Percentiles rank a stretch among this genome's conserved stretches.
phyloP scores from a whole-genome alignment of 257 asterid genomes.

The Capsicum baccatum region DNA sequence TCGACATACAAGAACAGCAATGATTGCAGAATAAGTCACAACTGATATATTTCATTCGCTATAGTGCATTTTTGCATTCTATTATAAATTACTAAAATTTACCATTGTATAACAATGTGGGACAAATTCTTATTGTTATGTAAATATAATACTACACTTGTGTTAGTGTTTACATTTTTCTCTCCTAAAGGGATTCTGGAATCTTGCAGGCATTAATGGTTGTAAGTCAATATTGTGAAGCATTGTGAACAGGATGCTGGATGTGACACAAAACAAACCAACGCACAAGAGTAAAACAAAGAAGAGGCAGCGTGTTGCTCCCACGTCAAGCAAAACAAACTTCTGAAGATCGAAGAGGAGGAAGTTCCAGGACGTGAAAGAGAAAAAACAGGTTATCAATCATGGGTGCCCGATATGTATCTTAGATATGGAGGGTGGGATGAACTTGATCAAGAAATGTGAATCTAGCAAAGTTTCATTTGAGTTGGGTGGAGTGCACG shows the following conservation, averaged over 20 bases:
- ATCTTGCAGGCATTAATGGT: too few species aligned
- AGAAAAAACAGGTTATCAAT: conserved; percentile 41
- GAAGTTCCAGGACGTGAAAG: conserved; percentile 34
- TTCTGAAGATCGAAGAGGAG: conserved; percentile 30
- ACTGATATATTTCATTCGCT: too few species aligned
- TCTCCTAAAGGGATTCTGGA: too few species aligned
- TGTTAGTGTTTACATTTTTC: too few species aligned
- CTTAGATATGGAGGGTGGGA: conserved; percentile 80
- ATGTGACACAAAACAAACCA: conserved; percentile 36
- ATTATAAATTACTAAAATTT: too few species aligned
- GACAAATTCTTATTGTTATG: too few species aligned
- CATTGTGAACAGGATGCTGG: conserved; percentile 33
- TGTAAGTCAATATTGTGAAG: too few species aligned
- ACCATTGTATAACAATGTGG: too few species aligned
- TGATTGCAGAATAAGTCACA: too few species aligned
- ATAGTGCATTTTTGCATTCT: too few species aligned
- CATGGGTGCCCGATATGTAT: conserved; percentile 48
- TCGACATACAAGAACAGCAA: too few species aligned
- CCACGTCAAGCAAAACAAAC: conserved; percentile 41
- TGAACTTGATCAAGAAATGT: conserved; percentile 49
- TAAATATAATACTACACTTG: too few species aligned
- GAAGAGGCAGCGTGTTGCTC: conserved; percentile 41
- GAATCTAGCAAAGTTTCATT: conserved; percentile 41
- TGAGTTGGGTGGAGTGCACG: background rate
- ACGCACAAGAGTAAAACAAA: conserved; percentile 40